Base-by-base conservation (phyloP, 768 basidiomycete species). In the Boletus patriciae region DNA sequence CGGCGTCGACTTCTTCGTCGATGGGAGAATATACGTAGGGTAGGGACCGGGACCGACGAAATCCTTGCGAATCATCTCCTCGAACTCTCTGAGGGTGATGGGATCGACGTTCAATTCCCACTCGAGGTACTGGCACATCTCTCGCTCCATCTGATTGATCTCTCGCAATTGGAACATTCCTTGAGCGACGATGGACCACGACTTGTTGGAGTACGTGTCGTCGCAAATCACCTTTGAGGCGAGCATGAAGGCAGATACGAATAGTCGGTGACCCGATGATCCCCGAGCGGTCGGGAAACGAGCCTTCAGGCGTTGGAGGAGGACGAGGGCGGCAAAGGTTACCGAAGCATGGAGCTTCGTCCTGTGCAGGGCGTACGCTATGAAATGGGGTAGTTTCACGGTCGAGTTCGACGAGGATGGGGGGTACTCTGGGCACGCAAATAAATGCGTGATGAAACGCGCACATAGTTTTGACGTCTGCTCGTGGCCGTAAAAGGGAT, bases 201-300 rank as follows among this genome's bases (percentile, higher is more conserved):
- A 90, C 69, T 93, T 92, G 81, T 94, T 94, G 16, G 89, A 92
- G 70, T 94, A 95, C 0, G 92, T 94, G 64, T 94, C 92, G 76
- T 95, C 92, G 74, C 92, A 94, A 47, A 93, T 88, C n/a, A 94
- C 88, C 67, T 87, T 87, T 3, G 79, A 81, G 0, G 85, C 79
- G 62, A 87, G 83, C 87, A 89, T 89, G 66, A 88, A 86, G 0
- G 88, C 85, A 0, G 84, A 85, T 15, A 90, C 81, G 65, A 88
- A 88, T 0, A 90, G 67, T 0, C 88, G 79, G 53, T 90, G 88
- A 0, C 88, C 88, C 0, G 84, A 86, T 1, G 85, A 86, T 19
- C 87, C 88, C 49, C 85, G 81, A n/a, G 87, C 88, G 5, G 86
- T 85, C 43, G 87, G 88, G 70, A 87, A 88, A 21, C 87, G 81